phyloP scores from a whole-genome alignment of 331 rosid species.

The Pyrus hybrid region DNA sequence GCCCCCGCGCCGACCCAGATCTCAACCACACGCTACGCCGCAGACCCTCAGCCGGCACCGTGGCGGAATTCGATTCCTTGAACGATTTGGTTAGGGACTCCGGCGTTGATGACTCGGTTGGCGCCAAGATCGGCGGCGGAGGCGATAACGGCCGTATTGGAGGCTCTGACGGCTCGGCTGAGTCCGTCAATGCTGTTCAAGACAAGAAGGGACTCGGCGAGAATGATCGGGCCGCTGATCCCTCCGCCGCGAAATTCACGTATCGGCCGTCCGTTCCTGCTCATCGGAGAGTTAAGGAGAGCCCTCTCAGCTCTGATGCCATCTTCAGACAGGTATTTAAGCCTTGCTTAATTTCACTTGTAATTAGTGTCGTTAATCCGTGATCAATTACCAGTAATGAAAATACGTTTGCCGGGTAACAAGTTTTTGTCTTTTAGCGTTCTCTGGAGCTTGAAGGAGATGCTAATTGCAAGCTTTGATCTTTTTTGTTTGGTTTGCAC shows the following conservation, averaged over 20 bases:
- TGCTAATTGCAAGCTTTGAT: neutral
- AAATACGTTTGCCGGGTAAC: neutral
- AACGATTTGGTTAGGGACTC: constrained; percentile 27
- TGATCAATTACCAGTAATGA: neutral
- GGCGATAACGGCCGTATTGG: constrained; percentile 23
- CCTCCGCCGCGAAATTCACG: constrained; percentile 24
- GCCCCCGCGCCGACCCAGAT: constrained; percentile 32
- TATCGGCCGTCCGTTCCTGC: constrained; percentile 85
- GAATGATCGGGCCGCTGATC: constrained; percentile 20
- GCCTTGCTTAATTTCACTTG: neutral
- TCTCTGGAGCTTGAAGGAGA: neutral
- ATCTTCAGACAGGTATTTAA: constrained; percentile 70
- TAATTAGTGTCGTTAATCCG: neutral
- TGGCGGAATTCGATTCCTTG: constrained; percentile 19
- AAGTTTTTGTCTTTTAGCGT: neutral
- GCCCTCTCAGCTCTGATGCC: constrained; percentile 81
- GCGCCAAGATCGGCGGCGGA: constrained; percentile 14
- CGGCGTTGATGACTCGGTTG: constrained; percentile 14
- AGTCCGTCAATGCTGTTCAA: constrained; percentile 1
- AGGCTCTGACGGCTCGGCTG: constrained; percentile 16
- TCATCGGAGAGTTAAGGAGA: constrained; percentile 70
- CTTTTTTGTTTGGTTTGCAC: neutral
- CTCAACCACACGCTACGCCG: constrained; percentile 37
- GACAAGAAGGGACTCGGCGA: constrained; percentile 15
- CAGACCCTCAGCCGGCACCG: constrained; percentile 23